These are phyloP conservation scores for Theileria luwenshuni DNA, from an alignment of 169 alveolate genomes.

Conservation along the genomic window DNA sequence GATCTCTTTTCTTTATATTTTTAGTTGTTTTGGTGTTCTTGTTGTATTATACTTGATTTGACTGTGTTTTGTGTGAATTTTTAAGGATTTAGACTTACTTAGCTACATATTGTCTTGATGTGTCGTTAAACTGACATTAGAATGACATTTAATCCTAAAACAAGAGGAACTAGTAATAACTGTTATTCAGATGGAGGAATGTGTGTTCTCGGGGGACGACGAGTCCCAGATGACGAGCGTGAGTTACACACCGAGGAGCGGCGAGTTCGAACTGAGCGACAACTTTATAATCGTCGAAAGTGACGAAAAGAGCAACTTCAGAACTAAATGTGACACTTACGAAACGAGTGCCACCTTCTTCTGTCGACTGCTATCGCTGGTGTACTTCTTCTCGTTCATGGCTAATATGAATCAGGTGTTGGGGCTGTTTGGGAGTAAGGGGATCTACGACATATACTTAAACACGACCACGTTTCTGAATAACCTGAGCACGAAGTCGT, in stretches of 20 bases:
- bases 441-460: constrained; percentile 11
- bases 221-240: constrained; percentile 23
- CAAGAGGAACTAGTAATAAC: no score
- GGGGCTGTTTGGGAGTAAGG: constrained; percentile 50
- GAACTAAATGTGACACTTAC: constrained; percentile 20
- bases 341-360: constrained; percentile 26
- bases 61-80: no score
- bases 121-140: no score
- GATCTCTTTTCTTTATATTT: no score
- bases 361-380: constrained; percentile 23
- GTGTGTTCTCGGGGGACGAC: constrained; percentile 19
- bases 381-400: constrained; percentile 52
- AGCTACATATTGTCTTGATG: no score
- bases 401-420: constrained; percentile 40
- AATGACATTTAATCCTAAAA: no score
- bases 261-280: constrained; percentile 21
- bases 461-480: constrained; percentile 11
- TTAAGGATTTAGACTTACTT: no score
- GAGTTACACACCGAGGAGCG: constrained; percentile 19
- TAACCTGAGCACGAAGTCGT: not conserved
- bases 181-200: constrained; percentile 31
- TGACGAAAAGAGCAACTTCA: not conserved
- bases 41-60: no score
- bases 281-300: not conserved
- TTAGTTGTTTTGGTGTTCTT: no score